phyloP scores from a whole-genome alignment of 179 eudicot species.

The Beta lomatogona region DNA sequence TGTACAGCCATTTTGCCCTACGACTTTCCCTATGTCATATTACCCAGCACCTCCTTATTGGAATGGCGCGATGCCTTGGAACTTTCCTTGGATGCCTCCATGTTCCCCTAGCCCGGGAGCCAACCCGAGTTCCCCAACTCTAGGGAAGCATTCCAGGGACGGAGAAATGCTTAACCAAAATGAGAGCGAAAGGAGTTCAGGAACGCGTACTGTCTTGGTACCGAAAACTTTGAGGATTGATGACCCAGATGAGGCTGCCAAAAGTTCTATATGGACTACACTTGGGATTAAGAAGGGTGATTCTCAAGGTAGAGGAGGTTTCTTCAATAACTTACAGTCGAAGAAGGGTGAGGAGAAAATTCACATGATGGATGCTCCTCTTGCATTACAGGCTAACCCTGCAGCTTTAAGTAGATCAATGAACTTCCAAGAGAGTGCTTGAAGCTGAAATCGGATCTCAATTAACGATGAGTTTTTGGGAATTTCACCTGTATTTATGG shows the following conservation, averaged over 20 bases:
- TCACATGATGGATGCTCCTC: slow-evolving; percentile 30
- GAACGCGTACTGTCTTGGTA: slow-evolving; percentile 45
- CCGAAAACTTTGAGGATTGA: slow-evolving; percentile 80
- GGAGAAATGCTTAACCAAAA: slow-evolving; percentile 35
- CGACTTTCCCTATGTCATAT: slow-evolving; percentile 54
- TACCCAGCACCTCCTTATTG: slow-evolving; percentile 65
- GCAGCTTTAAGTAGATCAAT: slow-evolving; percentile 75
- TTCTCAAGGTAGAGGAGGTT: slow-evolving; percentile 41
- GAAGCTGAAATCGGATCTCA: slow-evolving; percentile 14
- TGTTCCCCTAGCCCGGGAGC: slow-evolving; percentile 31
- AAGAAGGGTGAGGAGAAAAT: slow-evolving; percentile 45
- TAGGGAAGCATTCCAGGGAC: slow-evolving; percentile 73
- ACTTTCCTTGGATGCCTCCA: slow-evolving; percentile 51
- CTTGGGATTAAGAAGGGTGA: slow-evolving; percentile 73
- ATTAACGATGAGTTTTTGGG: slow-evolving; percentile 7
- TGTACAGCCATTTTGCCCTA: slow-evolving; percentile 47
- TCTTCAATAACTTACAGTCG: slow-evolving; percentile 57
- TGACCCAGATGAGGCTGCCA: slow-evolving; percentile 85
- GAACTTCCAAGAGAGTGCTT: slow-evolving; percentile 60
- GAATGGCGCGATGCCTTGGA: slow-evolving; percentile 68
- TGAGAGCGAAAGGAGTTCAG: slow-evolving; percentile 31
- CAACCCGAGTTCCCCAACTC: slow-evolving; percentile 41
- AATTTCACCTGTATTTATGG: slow-evolving; percentile 7
- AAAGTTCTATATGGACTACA: slow-evolving; percentile 80
- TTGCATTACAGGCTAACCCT: slow-evolving; percentile 58